Percentiles rank a stretch among this genome's conserved stretches.
phyloP scores from a whole-genome alignment of 352 stramenopile genomes.

The Pythium aristosporum region DNA sequence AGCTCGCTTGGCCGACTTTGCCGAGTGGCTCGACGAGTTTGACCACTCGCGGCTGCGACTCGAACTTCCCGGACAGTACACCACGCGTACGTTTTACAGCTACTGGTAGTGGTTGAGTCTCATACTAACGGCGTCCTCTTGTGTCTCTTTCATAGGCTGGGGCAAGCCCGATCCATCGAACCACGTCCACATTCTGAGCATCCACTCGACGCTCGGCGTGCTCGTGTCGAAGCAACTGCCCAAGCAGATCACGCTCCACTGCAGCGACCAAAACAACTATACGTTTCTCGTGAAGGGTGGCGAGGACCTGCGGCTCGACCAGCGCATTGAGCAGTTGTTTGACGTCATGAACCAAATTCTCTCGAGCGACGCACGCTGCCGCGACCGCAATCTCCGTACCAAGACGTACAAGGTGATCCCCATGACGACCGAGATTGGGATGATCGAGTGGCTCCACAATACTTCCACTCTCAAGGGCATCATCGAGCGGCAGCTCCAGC shows the following conservation, averaged over 20 bases:
- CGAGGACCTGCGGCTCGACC: constrained; percentile 90
- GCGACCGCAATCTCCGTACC: constrained; percentile 57
- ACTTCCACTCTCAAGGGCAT: constrained; percentile 80
- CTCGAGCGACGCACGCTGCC: constrained; percentile 54
- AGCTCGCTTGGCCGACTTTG: constrained; percentile 74
- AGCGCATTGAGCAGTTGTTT: constrained; percentile 92
- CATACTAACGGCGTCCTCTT: not conserved
- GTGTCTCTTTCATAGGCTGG: constrained; percentile 43
- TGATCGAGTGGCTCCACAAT: constrained; percentile 80
- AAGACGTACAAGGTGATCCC: constrained; percentile 87
- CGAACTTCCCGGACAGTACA: constrained; percentile 84
- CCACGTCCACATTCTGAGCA: constrained; percentile 72
- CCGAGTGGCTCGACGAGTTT: constrained; percentile 85
- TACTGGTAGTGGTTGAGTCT: not conserved
- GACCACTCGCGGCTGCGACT: constrained; percentile 64
- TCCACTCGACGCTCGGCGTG: constrained; percentile 72
- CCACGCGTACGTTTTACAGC: constrained; percentile 38
- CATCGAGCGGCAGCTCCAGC: constrained; percentile 69
- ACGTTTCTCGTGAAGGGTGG: constrained; percentile 90
- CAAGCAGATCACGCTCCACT: constrained; percentile 80
- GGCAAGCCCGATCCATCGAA: constrained; percentile 61
- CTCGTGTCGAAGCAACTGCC: constrained; percentile 83
- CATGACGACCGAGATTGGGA: constrained; percentile 82
- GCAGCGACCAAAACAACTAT: constrained; percentile 80
- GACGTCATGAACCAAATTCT: constrained; percentile 91